Evolutionary conservation across 2,329 filamentous ascomycete genomes (phyloP).

Genomic region (Clonostachys rhizophaga): DNA sequence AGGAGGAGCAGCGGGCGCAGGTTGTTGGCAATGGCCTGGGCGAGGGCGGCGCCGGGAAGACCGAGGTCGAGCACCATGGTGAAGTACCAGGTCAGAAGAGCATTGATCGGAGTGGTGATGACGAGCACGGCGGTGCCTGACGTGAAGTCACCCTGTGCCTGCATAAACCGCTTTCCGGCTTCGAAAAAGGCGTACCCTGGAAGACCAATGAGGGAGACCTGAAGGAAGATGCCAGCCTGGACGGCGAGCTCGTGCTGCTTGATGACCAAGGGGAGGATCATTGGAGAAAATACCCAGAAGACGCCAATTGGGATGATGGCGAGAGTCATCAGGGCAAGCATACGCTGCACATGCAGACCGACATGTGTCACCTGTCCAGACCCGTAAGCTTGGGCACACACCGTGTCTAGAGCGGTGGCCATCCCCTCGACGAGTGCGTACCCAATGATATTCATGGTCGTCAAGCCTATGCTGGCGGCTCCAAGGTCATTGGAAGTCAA

Average conservation of each 20-base stretch:
- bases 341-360: conserved; percentile 46
- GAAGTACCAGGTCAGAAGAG: conserved; percentile 42
- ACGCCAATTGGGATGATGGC: conserved; percentile 41
- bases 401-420: conserved; percentile 3
- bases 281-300: conserved; percentile 42
- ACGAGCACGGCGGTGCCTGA: conserved; percentile 40
- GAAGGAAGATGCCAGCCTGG: conserved; percentile 42
- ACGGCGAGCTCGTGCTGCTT: conserved; percentile 39
- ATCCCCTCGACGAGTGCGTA: conserved; percentile 26
- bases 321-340: conserved; percentile 43
- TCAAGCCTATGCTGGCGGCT: conserved; percentile 44
- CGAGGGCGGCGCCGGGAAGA: conserved; percentile 44
- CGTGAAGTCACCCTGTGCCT: conserved; percentile 49
- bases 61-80: conserved; percentile 35
- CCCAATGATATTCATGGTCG: conserved; percentile 49
- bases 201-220: conserved; percentile 40
- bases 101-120: conserved; percentile 40
- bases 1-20: conserved; percentile 41
- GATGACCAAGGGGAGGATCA: conserved; percentile 36
- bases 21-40: conserved; percentile 41
- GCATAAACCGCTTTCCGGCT: conserved; percentile 47
- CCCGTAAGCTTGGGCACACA: conserved; percentile 2
- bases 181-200: conserved; percentile 51
- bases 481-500: conserved; percentile 46
- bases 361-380: conserved; percentile 38